A percentile compares a stretch with the other conserved stretches of the same genome.
phyloP scores from a whole-genome alignment of 2,329 filamentous ascomycete genomes.

The Alternaria gansuensis region DNA sequence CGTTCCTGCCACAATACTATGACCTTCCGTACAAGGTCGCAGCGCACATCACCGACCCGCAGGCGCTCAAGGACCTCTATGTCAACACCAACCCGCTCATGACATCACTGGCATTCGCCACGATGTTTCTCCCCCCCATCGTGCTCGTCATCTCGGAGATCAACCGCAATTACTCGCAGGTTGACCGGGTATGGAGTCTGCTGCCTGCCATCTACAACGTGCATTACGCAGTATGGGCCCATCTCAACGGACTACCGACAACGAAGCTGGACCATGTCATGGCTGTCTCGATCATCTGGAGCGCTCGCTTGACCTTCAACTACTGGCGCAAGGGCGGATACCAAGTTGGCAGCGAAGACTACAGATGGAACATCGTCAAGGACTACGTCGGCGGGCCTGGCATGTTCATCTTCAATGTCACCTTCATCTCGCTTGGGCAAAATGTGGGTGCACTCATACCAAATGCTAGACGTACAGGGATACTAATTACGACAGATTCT shows the following conservation, averaged over 20 bases:
- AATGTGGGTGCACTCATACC: conserved; percentile 51
- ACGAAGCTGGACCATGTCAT: conserved; percentile 76
- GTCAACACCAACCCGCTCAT: conserved; percentile 86
- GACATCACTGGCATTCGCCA: conserved; percentile 73
- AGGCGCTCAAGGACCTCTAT: conserved; percentile 76
- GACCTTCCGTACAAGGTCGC: conserved; percentile 57
- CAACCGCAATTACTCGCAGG: conserved; percentile 96
- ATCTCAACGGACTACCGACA: conserved; percentile 74
- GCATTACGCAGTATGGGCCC: conserved; percentile 86
- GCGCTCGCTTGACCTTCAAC: conserved; percentile 91
- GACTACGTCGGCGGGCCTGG: conserved; percentile 67
- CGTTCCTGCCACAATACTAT: conserved; percentile 74
- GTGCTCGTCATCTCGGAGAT: conserved; percentile 81
- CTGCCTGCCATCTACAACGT: conserved; percentile 86
- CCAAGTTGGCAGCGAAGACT: conserved; percentile 87
- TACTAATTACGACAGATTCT: conserved; percentile 64
- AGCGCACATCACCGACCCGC: conserved; percentile 66
- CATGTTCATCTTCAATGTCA: conserved; percentile 86
- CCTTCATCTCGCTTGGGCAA: conserved; percentile 89
- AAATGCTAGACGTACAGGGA: not conserved
- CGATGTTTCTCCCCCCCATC: conserved; percentile 73
- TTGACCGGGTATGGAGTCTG: conserved; percentile 91
- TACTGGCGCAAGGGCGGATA: conserved; percentile 98
- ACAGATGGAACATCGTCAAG: conserved; percentile 85
- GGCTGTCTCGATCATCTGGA: conserved; percentile 78